These are phyloP conservation scores for Boletus patriciae DNA, from an alignment of 768 basidiomycete genomes.

Conservation along the genomic window DNA sequence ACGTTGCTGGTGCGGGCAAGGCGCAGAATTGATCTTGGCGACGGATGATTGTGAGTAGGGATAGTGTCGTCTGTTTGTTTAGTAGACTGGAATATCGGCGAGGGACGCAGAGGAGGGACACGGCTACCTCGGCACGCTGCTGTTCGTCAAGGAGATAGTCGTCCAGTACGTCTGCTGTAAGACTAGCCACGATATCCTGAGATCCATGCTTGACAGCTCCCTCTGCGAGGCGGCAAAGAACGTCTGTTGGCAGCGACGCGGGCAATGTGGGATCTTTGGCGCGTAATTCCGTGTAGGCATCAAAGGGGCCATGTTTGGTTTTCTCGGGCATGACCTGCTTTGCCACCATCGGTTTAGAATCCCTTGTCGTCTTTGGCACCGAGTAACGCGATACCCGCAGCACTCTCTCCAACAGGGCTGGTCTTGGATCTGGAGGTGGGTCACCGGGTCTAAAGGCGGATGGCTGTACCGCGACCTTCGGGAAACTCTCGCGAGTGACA, in stretches of 20 bases:
- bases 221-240: constrained; percentile 32
- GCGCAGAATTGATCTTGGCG: constrained; percentile 12
- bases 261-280: constrained; percentile 24
- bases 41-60: constrained; percentile 21
- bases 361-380: constrained; percentile 21
- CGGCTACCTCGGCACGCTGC: constrained; percentile 28
- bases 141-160: constrained; percentile 18
- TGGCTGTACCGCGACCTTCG: constrained; percentile 7
- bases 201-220: constrained; percentile 33
- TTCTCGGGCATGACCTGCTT: constrained; percentile 12
- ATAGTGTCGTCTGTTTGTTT: constrained; percentile 24
- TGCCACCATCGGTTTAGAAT: constrained; percentile 4
- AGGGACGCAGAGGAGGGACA: constrained; percentile 27
- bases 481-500: constrained; percentile 12
- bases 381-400: constrained; percentile 29
- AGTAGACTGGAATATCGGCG: constrained; percentile 16
- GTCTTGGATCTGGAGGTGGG: constrained; percentile 6
- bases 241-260: constrained; percentile 26
- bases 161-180: constrained; percentile 42
- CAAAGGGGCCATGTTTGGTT: constrained; percentile 25
- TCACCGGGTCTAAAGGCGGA: not conserved
- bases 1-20: constrained; percentile 14
- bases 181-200: constrained; percentile 37
- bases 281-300: constrained; percentile 30
- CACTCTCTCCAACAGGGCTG: constrained; percentile 27